These are phyloP conservation scores for Ananas comosus DNA, from an alignment of 176 grass and related monocot genomes.

Conservation along the genomic window DNA sequence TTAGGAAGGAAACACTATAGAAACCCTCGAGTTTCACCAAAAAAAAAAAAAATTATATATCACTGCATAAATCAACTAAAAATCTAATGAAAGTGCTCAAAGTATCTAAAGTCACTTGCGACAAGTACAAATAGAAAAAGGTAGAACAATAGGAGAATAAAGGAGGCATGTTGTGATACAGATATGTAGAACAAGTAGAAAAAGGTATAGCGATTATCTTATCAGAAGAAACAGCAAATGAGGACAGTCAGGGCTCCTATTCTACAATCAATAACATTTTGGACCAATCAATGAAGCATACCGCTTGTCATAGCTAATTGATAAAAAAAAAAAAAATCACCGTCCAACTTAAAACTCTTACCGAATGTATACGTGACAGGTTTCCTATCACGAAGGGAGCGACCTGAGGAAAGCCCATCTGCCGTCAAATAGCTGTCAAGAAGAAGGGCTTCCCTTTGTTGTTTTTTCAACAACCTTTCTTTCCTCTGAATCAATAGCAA, in stretches of 20 bases:
- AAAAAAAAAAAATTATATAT: too few species aligned
- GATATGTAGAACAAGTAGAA: neutral
- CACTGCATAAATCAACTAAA: too few species aligned
- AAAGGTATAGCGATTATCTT: neutral
- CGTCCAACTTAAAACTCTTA: conserved; percentile 28
- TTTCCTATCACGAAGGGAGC: conserved; percentile 82
- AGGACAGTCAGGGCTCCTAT: neutral
- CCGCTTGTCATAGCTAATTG: neutral
- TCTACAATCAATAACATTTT: neutral
- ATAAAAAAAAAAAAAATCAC: neutral
- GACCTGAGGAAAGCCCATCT: conserved; percentile 70
- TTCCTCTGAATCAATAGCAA: conserved; percentile 65
- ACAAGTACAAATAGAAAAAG: too few species aligned
- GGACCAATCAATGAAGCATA: neutral
- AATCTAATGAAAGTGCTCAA: too few species aligned
- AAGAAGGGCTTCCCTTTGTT: conserved; percentile 91
- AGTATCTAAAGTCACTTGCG: too few species aligned
- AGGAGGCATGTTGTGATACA: too few species aligned
- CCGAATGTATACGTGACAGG: conserved; percentile 94
- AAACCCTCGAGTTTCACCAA: too few species aligned
- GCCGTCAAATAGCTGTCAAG: conserved; percentile 66
- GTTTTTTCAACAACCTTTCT: conserved; percentile 82
- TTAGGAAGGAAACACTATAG: too few species aligned
- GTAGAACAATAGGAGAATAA: too few species aligned
- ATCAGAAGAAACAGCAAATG: neutral